A percentile compares a stretch with the other conserved stretches of the same genome.
These are phyloP conservation scores for Citrullus mucosospermus DNA, from an alignment of 306 rosid species.

Conservation along the genomic window DNA sequence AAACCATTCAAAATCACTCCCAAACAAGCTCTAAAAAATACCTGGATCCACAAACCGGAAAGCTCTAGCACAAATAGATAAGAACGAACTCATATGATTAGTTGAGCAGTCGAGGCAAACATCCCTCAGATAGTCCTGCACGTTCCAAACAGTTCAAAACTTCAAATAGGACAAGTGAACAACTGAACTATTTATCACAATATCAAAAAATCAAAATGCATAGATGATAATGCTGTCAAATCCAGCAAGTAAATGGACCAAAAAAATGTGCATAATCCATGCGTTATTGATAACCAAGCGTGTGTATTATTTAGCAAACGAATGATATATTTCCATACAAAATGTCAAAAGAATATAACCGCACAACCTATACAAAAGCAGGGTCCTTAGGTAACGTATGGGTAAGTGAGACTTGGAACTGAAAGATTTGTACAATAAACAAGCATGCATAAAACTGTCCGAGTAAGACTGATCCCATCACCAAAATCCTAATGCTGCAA, in stretches of 20 bases:
- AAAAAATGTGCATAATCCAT: not conserved
- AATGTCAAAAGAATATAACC: constrained; percentile 2
- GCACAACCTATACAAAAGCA: not conserved
- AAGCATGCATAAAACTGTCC: not conserved
- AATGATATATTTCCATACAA: not conserved
- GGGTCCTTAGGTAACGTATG: not conserved
- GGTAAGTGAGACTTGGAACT: not conserved
- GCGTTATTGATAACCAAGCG: not conserved
- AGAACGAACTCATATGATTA: not conserved
- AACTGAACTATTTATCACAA: too few relatives aligned
- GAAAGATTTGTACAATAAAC: constrained; percentile 4
- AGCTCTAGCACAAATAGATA: not conserved
- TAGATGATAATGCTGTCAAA: not conserved
- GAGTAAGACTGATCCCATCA: not conserved
- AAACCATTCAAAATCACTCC: too few relatives aligned
- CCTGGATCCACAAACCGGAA: not conserved
- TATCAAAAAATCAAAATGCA: not conserved
- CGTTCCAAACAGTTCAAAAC: not conserved
- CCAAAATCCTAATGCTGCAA: not conserved
- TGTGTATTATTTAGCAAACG: not conserved
- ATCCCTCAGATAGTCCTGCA: not conserved
- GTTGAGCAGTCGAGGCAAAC: too few relatives aligned
- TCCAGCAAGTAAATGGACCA: not conserved
- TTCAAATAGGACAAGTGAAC: not conserved
- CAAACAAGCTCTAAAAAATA: not conserved